Evolutionary conservation across 78 protist species (phyloP).

Genomic region (Dictyostelium purpureum): DNA sequence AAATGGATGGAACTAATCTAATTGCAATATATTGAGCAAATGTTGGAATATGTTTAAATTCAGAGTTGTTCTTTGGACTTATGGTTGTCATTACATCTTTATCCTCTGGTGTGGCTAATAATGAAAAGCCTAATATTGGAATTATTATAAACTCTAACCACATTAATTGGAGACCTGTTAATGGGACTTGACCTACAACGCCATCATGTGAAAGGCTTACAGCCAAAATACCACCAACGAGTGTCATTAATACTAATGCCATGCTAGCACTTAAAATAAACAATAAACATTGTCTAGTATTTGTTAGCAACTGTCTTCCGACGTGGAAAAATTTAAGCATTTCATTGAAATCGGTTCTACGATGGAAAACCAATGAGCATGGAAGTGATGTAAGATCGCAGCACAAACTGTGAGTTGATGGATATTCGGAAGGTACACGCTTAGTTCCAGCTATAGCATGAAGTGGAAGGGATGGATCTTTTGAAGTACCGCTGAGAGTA

Average conservation of each 20-base stretch:
- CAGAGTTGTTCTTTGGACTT: conserved; percentile 49
- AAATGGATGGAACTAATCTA: conserved; percentile 43
- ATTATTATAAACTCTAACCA: conserved; percentile 72
- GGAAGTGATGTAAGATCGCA: conserved; percentile 75
- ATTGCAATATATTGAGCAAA: conserved; percentile 70
- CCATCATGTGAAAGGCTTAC: conserved; percentile 5
- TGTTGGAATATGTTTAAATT: conserved; percentile 71
- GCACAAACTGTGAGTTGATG: conserved; percentile 62
- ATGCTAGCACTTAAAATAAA: conserved; percentile 49
- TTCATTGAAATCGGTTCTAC: conserved; percentile 74
- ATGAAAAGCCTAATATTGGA: conserved; percentile 56
- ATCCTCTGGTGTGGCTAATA: conserved; percentile 58
- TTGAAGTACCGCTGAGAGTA: conserved; percentile 2
- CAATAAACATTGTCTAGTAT: conserved; percentile 61
- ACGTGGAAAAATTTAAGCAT: conserved; percentile 77
- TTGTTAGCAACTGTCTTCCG: conserved; percentile 70
- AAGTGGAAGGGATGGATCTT: background rate
- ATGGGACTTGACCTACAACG: conserved; percentile 58
- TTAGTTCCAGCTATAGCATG: conserved; percentile 5
- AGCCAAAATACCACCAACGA: conserved; percentile 56
- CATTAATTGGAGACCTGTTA: conserved; percentile 70
- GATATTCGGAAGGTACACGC: conserved; percentile 57
- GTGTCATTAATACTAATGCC: conserved; percentile 70
- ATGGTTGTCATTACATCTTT: conserved; percentile 57
- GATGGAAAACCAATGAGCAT: conserved; percentile 74